Conservation (phyloP, 2,329 filamentous ascomycete genomes). For the Aspergillus sp. region DNA sequence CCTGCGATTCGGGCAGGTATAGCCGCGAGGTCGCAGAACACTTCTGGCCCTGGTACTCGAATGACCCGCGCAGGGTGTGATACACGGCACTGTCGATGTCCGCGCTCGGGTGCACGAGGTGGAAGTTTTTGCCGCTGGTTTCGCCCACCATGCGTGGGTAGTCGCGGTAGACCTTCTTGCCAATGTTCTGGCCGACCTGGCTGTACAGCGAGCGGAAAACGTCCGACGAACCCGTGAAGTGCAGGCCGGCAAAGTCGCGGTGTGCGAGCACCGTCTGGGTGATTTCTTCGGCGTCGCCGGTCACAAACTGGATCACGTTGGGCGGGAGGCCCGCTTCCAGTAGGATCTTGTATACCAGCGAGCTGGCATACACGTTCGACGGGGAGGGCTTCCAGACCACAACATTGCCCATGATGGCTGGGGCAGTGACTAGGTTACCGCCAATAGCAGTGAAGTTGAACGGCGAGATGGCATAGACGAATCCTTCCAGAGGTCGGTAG, state of each 20-base stretch:
- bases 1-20: constrained; percentile 67
- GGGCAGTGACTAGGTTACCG: constrained; percentile 72
- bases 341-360: constrained; percentile 83
- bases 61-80: constrained; percentile 74
- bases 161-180: constrained; percentile 66
- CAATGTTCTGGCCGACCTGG: constrained; percentile 68
- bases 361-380: constrained; percentile 75
- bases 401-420: constrained; percentile 86
- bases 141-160: constrained; percentile 83
- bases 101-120: constrained; percentile 66
- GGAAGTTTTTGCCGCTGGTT: constrained; percentile 89
- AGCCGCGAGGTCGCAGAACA: constrained; percentile 72
- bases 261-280: constrained; percentile 69
- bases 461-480: constrained; percentile 85
- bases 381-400: constrained; percentile 94
- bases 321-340: constrained; percentile 80
- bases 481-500: constrained; percentile 81
- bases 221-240: constrained; percentile 84
- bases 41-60: constrained; percentile 85
- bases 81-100: constrained; percentile 68
- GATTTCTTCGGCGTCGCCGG: constrained; percentile 74
- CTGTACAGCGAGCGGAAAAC: constrained; percentile 86
- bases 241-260: constrained; percentile 71
- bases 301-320: constrained; percentile 87
- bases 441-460: constrained; percentile 97